phyloP scores from a whole-genome alignment of 2,329 filamentous ascomycete species.

The Pyricularia grisea region DNA sequence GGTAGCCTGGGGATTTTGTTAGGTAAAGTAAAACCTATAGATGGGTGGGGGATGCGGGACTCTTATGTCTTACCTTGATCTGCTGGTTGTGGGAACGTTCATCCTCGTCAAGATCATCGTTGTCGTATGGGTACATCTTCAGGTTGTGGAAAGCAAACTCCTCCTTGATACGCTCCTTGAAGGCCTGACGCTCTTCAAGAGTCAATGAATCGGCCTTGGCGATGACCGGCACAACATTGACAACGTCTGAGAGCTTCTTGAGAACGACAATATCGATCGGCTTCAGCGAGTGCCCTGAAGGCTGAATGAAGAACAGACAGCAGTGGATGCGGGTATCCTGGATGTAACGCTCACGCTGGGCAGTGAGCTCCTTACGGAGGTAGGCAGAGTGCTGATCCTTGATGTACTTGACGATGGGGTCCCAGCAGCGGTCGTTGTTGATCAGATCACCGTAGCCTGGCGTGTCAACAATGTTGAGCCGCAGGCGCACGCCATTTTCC shows the following conservation, averaged over 20 bases:
- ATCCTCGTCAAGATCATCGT: conserved; percentile 96
- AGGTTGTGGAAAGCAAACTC: conserved; percentile 99
- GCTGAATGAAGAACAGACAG: conserved; percentile 99
- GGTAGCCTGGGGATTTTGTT: conserved; percentile 52
- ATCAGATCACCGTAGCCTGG: conserved; percentile 97
- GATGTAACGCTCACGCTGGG: conserved; percentile 97
- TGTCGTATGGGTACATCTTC: conserved; percentile 99
- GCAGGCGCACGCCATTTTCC: conserved; percentile 95
- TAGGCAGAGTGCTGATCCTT: conserved; percentile 99
- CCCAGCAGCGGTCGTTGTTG: conserved; percentile 99
- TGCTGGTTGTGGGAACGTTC: conserved; percentile 87
- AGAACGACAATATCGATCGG: conserved; percentile 98
- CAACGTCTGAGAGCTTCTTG: conserved; percentile 98
- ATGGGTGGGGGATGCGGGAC: neutral
- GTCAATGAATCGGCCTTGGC: conserved; percentile 97
- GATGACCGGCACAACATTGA: conserved; percentile 98
- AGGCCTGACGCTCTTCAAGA: conserved; percentile 85
- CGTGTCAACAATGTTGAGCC: conserved; percentile 98
- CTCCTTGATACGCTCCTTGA: conserved; percentile 99
- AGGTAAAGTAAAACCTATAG: neutral
- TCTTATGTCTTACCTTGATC: conserved; percentile 66
- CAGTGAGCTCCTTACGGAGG: conserved; percentile 97
- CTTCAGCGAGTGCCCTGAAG: conserved; percentile 95
- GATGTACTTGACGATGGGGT: conserved; percentile 99
- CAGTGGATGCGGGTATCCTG: conserved; percentile 99